phyloP scores from a whole-genome alignment of 495 filamentous ascomycete genomes.

The Aspergillus incahuasiensis region DNA sequence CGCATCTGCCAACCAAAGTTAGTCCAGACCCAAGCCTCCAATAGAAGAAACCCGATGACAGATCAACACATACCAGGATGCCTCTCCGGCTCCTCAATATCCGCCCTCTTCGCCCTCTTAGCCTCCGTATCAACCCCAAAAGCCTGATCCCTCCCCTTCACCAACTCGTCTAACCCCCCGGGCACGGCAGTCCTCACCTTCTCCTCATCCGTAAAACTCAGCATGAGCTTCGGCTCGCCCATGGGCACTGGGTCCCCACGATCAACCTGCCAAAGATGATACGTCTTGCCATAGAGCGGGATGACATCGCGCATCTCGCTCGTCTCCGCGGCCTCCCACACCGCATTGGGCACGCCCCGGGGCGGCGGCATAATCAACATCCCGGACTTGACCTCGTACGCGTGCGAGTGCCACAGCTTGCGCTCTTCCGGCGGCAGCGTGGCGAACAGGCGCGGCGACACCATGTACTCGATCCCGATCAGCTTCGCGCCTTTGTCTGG shows the following conservation, averaged over 20 bases:
- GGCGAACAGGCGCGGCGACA: constrained; percentile 63
- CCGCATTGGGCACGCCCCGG: constrained; percentile 42
- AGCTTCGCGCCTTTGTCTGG: constrained; percentile 60
- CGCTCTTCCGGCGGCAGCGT: constrained; percentile 62
- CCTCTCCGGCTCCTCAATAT: constrained; percentile 2
- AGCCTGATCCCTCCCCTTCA: neutral
- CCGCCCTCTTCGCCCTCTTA: constrained; percentile 4
- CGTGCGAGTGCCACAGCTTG: constrained; percentile 74
- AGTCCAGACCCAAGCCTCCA: no score
- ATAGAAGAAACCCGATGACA: neutral
- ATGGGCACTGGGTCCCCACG: constrained; percentile 71
- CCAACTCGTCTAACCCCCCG: constrained; percentile 4
- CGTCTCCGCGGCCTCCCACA: constrained; percentile 73
- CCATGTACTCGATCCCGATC: constrained; percentile 92
- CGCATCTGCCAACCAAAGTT: neutral
- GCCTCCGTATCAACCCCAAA: constrained; percentile 4
- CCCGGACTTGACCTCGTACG: constrained; percentile 82
- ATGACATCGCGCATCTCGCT: constrained; percentile 73
- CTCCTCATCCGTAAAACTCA: constrained; percentile 57
- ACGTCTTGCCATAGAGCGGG: constrained; percentile 81
- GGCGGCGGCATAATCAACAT: constrained; percentile 83
- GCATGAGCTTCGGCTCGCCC: constrained; percentile 74
- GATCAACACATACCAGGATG: constrained; percentile 3
- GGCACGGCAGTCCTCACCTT: constrained; percentile 48
- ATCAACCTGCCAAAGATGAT: constrained; percentile 85